Base-by-base conservation (phyloP, 306 rosid species). In the Fagus sylvatica region DNA sequence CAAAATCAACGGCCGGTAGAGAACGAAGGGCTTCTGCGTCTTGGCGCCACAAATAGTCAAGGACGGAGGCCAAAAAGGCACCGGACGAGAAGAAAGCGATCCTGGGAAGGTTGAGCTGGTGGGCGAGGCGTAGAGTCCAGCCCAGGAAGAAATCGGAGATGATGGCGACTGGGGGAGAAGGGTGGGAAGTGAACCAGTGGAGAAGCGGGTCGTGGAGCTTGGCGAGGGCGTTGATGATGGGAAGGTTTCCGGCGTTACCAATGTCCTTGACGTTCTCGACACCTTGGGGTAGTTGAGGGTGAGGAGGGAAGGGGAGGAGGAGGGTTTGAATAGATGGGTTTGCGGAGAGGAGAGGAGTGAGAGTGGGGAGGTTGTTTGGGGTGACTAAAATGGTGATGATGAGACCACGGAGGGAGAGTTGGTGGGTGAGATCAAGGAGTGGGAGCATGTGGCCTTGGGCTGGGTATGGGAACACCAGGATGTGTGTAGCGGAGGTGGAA, bases 391-490 rank as follows among this genome's bases (percentile, higher is more conserved):
- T 68, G 2, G 98, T 90, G 12, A 89, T 69, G 70, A 81, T n/a
- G 34, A 86, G 7, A 74, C 75, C 77, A 6, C 37, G 67, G 1
- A 81, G 82, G 13, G 87, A 82, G 30, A 93, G 78, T 19, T 79
- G 87, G 86, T 88, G 92, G 19, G 84, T 75, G 40, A 90, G 81
- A 32, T 91, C 96, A 0, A 90, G 89, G 19, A 86, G 89, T 7
- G 94, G 0, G 0, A 91, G 86, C 41, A 91, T 79, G 84, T 93
- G 96, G 5, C 96, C 98, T 71, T 88, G 94, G 1, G 96, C 96
- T 7, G 96, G 94, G 84, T 83, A 93, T 0, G 98, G 98, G 22
- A 80, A 86, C 1, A 91, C 69, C 2, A 93, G 82, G 3, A 93
- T 72, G 78, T 93, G 96, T 5, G 71, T 75, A 2, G n/a, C 37